phyloP scores from a whole-genome alignment of 2,329 filamentous ascomycete species.

The Madurella mycetomatis region DNA sequence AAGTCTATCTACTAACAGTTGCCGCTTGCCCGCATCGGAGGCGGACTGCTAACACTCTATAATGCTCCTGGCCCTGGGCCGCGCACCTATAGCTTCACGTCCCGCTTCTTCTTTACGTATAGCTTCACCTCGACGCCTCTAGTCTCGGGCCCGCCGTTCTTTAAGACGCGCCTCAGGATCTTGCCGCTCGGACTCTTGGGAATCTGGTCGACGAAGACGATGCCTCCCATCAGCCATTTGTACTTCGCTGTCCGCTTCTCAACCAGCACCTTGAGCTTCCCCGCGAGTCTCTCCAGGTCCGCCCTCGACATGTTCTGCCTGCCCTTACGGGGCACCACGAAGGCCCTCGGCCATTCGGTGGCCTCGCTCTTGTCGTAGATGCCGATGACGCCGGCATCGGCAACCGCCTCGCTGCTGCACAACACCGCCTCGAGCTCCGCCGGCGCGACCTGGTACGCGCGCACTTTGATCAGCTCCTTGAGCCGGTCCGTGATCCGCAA shows the following conservation, averaged over 20 bases:
- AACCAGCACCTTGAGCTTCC: constrained; percentile 54
- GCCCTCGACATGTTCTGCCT: constrained; percentile 21
- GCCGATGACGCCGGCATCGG: constrained; percentile 54
- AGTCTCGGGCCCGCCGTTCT: constrained; percentile 31
- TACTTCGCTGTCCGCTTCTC: constrained; percentile 55
- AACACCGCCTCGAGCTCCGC: constrained; percentile 39
- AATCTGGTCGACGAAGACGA: constrained; percentile 61
- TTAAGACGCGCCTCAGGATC: constrained; percentile 40
- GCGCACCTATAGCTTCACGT: constrained; percentile 28
- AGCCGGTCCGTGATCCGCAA: constrained; percentile 67
- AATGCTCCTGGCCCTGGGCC: neutral
- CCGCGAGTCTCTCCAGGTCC: constrained; percentile 41
- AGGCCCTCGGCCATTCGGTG: constrained; percentile 57
- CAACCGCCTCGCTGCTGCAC: constrained; percentile 31
- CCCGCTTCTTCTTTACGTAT: constrained; percentile 51
- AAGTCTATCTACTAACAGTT: no score
- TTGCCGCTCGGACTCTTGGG: constrained; percentile 61
- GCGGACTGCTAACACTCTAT: no score
- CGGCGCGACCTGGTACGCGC: constrained; percentile 41
- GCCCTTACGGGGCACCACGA: constrained; percentile 40
- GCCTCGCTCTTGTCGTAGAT: constrained; percentile 48
- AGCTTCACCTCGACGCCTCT: constrained; percentile 36
- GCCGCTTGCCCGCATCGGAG: no score
- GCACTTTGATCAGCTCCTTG: constrained; percentile 55
- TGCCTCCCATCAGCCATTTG: constrained; percentile 65